Evolutionary conservation across 352 stramenopile genomes (phyloP), one percentile per base, ranked within the genome.

Genomic region (Pythium chondricola): DNA sequence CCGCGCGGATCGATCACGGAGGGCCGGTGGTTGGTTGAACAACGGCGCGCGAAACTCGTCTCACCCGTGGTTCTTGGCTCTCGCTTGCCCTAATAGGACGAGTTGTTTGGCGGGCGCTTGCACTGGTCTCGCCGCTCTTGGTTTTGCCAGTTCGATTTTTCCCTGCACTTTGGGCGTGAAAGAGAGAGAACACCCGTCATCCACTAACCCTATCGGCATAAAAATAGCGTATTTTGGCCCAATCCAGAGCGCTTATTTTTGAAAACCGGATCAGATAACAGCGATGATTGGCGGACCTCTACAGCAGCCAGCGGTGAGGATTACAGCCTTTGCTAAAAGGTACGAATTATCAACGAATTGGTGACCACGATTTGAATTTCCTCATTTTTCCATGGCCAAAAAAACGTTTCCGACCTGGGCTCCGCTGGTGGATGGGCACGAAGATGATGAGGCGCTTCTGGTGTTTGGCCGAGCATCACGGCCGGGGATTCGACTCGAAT

Each of bases 71-170:
- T 13, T 33, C 52, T 59, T 52, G 40, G 8, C 29, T 13, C 29
- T 33, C 29, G 13, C 29, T 33, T 13, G 29, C n/a, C n/a, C n/a
- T n/a, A n/a, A n/a, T n/a, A n/a, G n/a, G n/a, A n/a, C n/a, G n/a
- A n/a, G 51, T 48, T 60, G 52, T 60, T 60, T 60, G 52, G 52
- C 52, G 44, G 52, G 38, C 44, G 44, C 52, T 60, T 60, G 52
- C 52, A 52, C 44, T 49, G 52, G 43, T 53, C 52, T 60, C 41
- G 29, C 39, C 41, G n/a, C 21, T 10, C 4, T 6, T 25, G 17
- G 27, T 3, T 26, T 26, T 39, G n/a, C 4, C 21, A 25, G 38
- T 43, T 40, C 35, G 35, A 40, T 20, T 21, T 40, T 40, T 40
- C 35, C 11, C 11, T 9, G 11, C n/a, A 16, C n/a, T 20, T 16